Percentiles rank a stretch among this genome's conserved stretches.
These are phyloP conservation scores for Aspergillus oerlinghausenensis DNA, from an alignment of 2,329 filamentous ascomycete genomes.

Conservation along the genomic window DNA sequence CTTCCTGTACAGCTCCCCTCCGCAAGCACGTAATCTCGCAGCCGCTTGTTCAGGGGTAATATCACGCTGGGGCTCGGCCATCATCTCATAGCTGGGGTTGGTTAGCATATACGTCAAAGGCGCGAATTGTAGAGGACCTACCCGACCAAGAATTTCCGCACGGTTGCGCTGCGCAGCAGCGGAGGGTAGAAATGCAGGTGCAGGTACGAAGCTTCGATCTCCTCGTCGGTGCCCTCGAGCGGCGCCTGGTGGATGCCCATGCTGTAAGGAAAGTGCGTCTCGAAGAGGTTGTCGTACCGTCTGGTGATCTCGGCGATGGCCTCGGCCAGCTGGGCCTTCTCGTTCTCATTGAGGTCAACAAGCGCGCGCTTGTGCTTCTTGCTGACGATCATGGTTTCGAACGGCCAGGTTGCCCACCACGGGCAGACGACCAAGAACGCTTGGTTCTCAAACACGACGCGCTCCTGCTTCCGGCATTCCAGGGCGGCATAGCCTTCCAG, in stretches of 20 bases:
- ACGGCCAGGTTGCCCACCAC: slow-evolving; percentile 98
- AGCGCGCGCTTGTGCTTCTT: slow-evolving; percentile 80
- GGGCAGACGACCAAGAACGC: slow-evolving; percentile 84
- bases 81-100: slow-evolving; percentile 68
- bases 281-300: slow-evolving; percentile 93
- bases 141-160: slow-evolving; percentile 93
- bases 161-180: slow-evolving; percentile 82
- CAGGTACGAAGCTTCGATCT: slow-evolving; percentile 82
- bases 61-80: slow-evolving; percentile 96
- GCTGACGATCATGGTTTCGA: slow-evolving; percentile 85
- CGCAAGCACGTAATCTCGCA: slow-evolving; percentile 67
- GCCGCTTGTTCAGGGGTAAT: slow-evolving; percentile 97
- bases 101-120: slow-evolving; percentile 8
- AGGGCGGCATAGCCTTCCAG: slow-evolving; percentile 82
- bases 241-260: slow-evolving; percentile 97
- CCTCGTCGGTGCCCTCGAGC: slow-evolving; percentile 72
- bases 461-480: slow-evolving; percentile 75
- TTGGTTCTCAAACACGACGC: slow-evolving; percentile 83
- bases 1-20: slow-evolving; percentile 79
- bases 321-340: slow-evolving; percentile 72
- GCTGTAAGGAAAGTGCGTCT: slow-evolving; percentile 94
- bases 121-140: slow-evolving; percentile 27
- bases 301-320: slow-evolving; percentile 82
- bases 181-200: slow-evolving; percentile 99
- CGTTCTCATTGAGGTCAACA: slow-evolving; percentile 69